phyloP scores from a whole-genome alignment of 2,329 filamentous ascomycete species.

The Pseudogymnoascus sp. region DNA sequence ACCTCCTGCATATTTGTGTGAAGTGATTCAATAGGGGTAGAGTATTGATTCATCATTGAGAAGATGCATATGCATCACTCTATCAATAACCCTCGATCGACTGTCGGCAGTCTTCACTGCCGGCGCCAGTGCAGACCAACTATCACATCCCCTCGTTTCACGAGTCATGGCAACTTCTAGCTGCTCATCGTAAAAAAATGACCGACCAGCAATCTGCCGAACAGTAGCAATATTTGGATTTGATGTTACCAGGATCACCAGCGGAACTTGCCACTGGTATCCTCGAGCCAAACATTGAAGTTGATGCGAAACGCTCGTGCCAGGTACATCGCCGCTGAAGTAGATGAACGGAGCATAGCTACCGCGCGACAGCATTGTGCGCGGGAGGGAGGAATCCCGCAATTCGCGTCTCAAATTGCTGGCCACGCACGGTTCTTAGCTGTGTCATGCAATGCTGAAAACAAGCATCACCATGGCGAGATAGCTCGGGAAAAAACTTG shows the following conservation, averaged over 20 bases:
- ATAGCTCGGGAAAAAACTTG: not conserved
- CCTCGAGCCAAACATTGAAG: not conserved
- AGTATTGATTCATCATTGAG: not conserved
- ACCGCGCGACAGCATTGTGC: not conserved
- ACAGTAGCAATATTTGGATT: not conserved
- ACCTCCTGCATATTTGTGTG: not conserved
- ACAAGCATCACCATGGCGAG: not conserved
- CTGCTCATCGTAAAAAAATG: not conserved
- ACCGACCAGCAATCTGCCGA: not conserved
- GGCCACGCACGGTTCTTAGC: not conserved
- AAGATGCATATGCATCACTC: not conserved
- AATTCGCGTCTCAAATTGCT: not conserved
- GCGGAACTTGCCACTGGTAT: not conserved
- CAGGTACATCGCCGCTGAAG: not conserved
- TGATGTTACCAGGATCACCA: not conserved
- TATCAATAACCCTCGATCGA: not conserved
- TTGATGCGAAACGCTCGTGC: not conserved
- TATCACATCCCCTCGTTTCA: not conserved
- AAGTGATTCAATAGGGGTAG: not conserved
- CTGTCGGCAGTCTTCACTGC: slow-evolving; percentile 2
- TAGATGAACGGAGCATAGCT: not conserved
- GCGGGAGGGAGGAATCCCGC: not conserved
- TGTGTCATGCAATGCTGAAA: not conserved
- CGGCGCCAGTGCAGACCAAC: not conserved
- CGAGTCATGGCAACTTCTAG: not conserved